Conservation (phyloP, 148 eudicot genomes). For the Spergularia marina region DNA sequence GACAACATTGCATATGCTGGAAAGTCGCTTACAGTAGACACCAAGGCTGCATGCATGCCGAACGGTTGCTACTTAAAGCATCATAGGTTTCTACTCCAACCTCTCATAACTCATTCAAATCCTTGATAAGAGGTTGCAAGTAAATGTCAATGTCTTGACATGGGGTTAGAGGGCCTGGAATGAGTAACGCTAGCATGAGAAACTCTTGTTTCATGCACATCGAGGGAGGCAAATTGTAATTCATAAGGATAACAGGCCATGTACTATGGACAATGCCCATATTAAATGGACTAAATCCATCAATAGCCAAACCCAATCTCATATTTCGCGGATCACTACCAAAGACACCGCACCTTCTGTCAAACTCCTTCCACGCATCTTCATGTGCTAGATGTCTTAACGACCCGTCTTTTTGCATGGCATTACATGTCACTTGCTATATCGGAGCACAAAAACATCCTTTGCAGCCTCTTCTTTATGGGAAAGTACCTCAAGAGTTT, state of each 20-base stretch:
- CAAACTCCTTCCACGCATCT: too few relatives aligned
- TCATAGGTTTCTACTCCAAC: slow-evolving; percentile 13
- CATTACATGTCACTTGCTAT: slow-evolving; percentile 5
- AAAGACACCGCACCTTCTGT: too few relatives aligned
- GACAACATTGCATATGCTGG: slow-evolving; percentile 10
- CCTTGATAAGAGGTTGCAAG: slow-evolving; percentile 4
- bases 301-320: neutral
- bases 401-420: neutral
- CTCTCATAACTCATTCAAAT: slow-evolving; percentile 5
- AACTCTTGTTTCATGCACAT: slow-evolving; percentile 1
- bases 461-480: neutral
- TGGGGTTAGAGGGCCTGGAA: neutral
- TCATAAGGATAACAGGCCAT: neutral
- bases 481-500: slow-evolving; percentile 8
- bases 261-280: too few relatives aligned
- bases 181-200: neutral
- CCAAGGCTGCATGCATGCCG: slow-evolving; percentile 3
- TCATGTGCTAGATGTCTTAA: neutral
- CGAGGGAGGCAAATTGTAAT: slow-evolving; percentile 7
- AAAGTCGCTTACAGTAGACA: slow-evolving; percentile 11
- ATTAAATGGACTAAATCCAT: neutral
- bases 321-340: too few relatives aligned
- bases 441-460: neutral
- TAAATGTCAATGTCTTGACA: neutral
- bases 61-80: neutral